Evolutionary conservation across 1,139 yeast genomes (phyloP), one percentile per base, ranked within the genome.

Genomic region (Candida mesenterica): DNA sequence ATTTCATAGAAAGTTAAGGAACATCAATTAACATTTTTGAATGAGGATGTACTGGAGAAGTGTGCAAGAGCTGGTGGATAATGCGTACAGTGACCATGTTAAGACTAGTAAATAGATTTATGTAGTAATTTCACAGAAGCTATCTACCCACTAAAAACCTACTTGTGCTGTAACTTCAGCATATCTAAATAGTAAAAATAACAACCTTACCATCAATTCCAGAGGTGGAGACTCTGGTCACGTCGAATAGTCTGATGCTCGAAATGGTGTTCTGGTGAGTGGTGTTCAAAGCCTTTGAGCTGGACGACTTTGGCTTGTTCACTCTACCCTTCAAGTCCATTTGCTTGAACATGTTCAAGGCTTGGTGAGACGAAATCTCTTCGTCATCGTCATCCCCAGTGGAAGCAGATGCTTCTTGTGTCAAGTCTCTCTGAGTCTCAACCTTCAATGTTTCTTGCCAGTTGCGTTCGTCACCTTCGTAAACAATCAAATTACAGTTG

Each of bases 341-440:
- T 62, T 92, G 96, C 62, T 89, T 83, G 68, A 94, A 94, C 92
- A 92, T 88, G 64, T 86, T 86, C 58, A 92, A 75, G 10, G 97
- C 97, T 43, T 89, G 83, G 48, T 82, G 84, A 40, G 84, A 80
- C 18, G 80, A 70, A 36, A 77, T 71, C 54, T 82, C 92, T 39
- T 70, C 77, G 25, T 73, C 79, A 15, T 74, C 80, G 14, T 71
- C 79, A 8, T 61, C 68, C 36, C 61, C 70, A 22, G 40, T 41
- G 12, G 46, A 18, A 10, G 59, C 54, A 15, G 58, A 47, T 16
- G 51, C 56, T 44, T 70, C 75, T 37, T 72, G 68, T 37, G 62
- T 62, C 45, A 65, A 65, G 39, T 64, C 71, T 47, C 63, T 65
- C 39, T 67, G 72, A 45, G 65, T 62, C 56, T 87, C 96, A 41